These are phyloP conservation scores for Solanum ossicruentum DNA, from an alignment of 257 asterid genomes.

Conservation along the genomic window DNA sequence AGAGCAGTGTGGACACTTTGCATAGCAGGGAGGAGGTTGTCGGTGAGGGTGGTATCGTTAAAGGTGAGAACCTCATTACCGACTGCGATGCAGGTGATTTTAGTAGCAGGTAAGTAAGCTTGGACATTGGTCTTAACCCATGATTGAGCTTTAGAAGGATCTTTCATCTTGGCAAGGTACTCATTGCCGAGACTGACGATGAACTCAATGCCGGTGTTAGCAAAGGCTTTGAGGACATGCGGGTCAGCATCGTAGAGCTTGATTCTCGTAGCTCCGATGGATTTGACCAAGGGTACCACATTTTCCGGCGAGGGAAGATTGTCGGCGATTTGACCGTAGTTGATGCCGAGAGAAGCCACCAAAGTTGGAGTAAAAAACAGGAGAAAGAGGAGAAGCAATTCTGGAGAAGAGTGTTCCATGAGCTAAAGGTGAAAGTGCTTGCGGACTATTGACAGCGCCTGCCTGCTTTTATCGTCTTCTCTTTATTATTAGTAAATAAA, in stretches of 20 bases:
- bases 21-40: slow-evolving; percentile 71
- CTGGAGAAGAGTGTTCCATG: not conserved
- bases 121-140: slow-evolving; percentile 68
- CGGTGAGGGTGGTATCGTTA: slow-evolving; percentile 44
- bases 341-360: slow-evolving; percentile 44
- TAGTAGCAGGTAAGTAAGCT: slow-evolving; percentile 51
- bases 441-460: not conserved
- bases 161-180: slow-evolving; percentile 36
- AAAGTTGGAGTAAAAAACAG: slow-evolving; percentile 5
- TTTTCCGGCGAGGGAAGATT: slow-evolving; percentile 65
- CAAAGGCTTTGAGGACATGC: slow-evolving; percentile 58
- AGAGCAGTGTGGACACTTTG: slow-evolving; percentile 51
- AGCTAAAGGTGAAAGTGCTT: not conserved
- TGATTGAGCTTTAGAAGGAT: slow-evolving; percentile 36
- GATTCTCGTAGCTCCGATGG: slow-evolving; percentile 55
- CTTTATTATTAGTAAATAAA: not conserved
- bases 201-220: slow-evolving; percentile 69
- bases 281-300: slow-evolving; percentile 51
- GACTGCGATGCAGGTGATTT: slow-evolving; percentile 59
- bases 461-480: not conserved
- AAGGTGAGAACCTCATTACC: slow-evolving; percentile 70
- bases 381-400: not conserved
- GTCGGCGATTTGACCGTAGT: slow-evolving; percentile 82
- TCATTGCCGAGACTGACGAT: slow-evolving; percentile 64
- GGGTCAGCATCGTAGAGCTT: slow-evolving; percentile 86